These are phyloP conservation scores for Nymphaea thermarum DNA, from an alignment of 164 flowering plant species.

Conservation along the genomic window DNA sequence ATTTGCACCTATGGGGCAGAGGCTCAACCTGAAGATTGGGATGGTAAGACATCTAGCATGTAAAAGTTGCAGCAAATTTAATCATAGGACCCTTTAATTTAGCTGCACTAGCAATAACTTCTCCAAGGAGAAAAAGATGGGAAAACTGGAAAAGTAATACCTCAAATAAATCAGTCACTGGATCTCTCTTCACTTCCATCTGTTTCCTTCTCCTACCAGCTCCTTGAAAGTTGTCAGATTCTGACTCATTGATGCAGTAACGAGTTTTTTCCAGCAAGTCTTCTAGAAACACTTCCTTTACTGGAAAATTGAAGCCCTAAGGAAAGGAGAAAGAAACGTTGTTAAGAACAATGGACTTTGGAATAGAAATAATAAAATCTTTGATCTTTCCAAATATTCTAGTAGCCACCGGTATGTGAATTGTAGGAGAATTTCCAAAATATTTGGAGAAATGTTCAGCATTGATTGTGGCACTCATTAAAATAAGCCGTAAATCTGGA, in stretches of 20 bases:
- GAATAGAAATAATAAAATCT: background rate
- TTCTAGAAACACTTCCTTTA: slow-evolving; percentile 66
- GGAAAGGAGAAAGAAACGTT: slow-evolving; percentile 2
- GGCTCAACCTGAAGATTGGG: too few species aligned
- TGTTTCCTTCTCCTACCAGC: slow-evolving; percentile 48
- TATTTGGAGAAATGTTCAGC: slow-evolving; percentile 87
- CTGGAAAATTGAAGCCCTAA: slow-evolving; percentile 88
- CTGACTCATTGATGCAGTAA: slow-evolving; percentile 41
- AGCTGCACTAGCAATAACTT: background rate
- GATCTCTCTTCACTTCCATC: slow-evolving; percentile 59
- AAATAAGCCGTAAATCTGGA: slow-evolving; percentile 74
- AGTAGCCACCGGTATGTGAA: slow-evolving; percentile 68
- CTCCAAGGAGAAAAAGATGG: background rate
- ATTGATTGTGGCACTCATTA: slow-evolving; percentile 98
- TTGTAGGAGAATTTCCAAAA: slow-evolving; percentile 78
- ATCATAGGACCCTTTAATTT: background rate
- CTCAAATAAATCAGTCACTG: slow-evolving; percentile 68
- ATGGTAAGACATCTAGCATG: too few species aligned
- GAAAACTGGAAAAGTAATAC: slow-evolving; percentile 16
- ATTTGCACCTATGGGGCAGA: background rate
- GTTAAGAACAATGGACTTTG: background rate
- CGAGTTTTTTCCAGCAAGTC: slow-evolving; percentile 74
- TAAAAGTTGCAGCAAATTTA: too few species aligned
- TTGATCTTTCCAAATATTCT: slow-evolving; percentile 1
- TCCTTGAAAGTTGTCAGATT: slow-evolving; percentile 48